phyloP scores from a whole-genome alignment of 2,329 filamentous ascomycete genomes.

The Xylariaceae sp. region DNA sequence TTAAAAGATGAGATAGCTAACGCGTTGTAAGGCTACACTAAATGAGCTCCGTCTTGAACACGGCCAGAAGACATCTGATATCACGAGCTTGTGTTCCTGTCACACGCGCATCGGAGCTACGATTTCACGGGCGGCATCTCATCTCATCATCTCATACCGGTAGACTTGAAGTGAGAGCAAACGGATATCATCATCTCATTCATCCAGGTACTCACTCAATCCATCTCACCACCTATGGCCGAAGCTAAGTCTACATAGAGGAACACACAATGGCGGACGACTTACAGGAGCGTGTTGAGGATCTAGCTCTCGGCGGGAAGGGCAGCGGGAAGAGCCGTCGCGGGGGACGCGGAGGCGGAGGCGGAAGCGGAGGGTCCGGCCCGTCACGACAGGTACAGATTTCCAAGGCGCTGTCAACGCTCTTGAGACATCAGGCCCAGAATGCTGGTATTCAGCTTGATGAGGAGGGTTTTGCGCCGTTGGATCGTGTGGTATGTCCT shows the following conservation, averaged over 20 bases:
- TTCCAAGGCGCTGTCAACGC: constrained; percentile 49
- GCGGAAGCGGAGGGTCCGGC: constrained; percentile 32
- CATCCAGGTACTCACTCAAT: background rate
- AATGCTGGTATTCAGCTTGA: constrained; percentile 55
- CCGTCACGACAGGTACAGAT: constrained; percentile 43
- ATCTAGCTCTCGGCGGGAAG: background rate
- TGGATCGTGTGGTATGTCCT: constrained; percentile 52
- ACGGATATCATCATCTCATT: background rate
- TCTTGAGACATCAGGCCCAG: constrained; percentile 53
- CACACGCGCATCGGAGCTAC: background rate
- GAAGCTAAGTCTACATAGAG: background rate
- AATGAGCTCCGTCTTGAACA: background rate
- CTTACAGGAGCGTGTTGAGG: constrained; percentile 11
- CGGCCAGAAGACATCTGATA: background rate
- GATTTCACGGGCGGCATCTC: background rate
- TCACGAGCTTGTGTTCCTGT: background rate
- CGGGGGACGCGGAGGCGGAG: constrained; percentile 20
- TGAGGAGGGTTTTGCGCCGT: constrained; percentile 52
- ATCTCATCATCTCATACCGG: background rate
- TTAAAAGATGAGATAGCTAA: background rate
- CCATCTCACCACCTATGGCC: background rate
- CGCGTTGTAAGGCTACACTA: background rate
- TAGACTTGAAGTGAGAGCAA: background rate
- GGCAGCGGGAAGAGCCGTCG: constrained; percentile 6
- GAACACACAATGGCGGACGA: constrained; percentile 8